Base-by-base conservation (phyloP, 2,329 filamentous ascomycete genomes). In the Colletotrichum nymphaeae region DNA sequence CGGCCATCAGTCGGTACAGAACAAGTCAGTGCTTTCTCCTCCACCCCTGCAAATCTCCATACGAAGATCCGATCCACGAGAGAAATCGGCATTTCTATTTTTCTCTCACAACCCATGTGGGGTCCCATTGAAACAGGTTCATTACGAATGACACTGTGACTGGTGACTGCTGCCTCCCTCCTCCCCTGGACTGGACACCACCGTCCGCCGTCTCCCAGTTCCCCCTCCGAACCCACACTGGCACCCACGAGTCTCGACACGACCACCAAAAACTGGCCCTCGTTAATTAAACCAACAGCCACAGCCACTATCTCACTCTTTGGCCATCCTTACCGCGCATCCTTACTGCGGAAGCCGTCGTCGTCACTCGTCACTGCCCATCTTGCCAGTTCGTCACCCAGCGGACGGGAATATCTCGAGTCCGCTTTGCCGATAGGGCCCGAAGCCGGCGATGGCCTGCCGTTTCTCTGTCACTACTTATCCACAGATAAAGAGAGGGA, bases 1-100 rank as follows among this genome's bases (percentile, higher is more conserved):
- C 67, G 32, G 56, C 7, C 19, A 63, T 8, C 62, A 70, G 26
- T 59, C 57, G 42, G 37, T 42, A 42, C 37, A 42, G 0, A 32
- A 24, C 57, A 26, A 59, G 64, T 52, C 60, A 53, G 46, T 63
- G 60, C 28, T 63, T 63, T 42, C 52, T 35, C 26, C 9, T 37
- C 5, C 22, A 19, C 55, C 26, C 55, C 65, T 46, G 59, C 59
- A 59, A 71, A 67, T 67, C 66, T 69, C 70, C 66, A 64, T 72
- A 60, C 53, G 66, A 63, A 69, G 70, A 72, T 72, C 60, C 70
- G 70, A 72, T 72, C 64, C 69, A 30, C 32, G 30, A 64, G 24
- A 62, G 57, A 46, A 70, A 73, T 69, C 70, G 70, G 70, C 46
- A 70, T 65, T 70, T 73, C 70, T 73, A 73, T 73, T 73, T 73